Conservation (phyloP, 169 alveolate species). For the Amoebophrya sp. region DNA sequence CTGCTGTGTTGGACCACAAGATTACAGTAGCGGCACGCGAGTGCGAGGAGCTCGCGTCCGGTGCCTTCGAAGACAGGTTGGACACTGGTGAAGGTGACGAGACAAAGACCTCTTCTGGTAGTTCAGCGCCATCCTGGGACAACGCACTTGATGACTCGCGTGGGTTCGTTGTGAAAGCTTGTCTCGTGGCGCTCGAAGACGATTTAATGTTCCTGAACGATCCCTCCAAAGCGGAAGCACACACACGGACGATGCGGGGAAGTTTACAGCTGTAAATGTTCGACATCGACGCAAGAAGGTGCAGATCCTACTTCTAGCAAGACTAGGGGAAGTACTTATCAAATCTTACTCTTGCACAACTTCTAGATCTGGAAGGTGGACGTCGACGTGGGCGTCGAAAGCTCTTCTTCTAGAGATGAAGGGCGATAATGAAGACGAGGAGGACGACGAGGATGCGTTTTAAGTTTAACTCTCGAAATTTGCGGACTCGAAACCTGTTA, state of each 20-base stretch:
- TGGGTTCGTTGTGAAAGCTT: background rate
- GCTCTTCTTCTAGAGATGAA: background rate
- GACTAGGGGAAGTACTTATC: no score
- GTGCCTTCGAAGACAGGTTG: no score
- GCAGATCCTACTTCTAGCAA: no score
- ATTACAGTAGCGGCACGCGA: background rate
- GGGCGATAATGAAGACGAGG: no score
- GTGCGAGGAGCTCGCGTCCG: background rate
- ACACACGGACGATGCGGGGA: background rate
- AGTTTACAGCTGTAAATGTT: background rate
- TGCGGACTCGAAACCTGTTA: no score
- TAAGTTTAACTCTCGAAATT: no score
- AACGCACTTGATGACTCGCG: background rate
- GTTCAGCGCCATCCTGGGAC: background rate
- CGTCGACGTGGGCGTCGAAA: background rate
- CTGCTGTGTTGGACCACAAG: no score
- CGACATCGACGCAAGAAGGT: background rate
- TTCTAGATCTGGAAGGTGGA: background rate
- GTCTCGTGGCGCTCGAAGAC: background rate
- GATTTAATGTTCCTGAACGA: background rate
- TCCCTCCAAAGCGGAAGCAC: background rate
- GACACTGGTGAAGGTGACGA: background rate
- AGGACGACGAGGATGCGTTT: no score
- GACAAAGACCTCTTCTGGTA: background rate
- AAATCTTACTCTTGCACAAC: background rate